Conservation (phyloP, 495 filamentous ascomycete genomes). For the Talaromyces wortmannii region DNA sequence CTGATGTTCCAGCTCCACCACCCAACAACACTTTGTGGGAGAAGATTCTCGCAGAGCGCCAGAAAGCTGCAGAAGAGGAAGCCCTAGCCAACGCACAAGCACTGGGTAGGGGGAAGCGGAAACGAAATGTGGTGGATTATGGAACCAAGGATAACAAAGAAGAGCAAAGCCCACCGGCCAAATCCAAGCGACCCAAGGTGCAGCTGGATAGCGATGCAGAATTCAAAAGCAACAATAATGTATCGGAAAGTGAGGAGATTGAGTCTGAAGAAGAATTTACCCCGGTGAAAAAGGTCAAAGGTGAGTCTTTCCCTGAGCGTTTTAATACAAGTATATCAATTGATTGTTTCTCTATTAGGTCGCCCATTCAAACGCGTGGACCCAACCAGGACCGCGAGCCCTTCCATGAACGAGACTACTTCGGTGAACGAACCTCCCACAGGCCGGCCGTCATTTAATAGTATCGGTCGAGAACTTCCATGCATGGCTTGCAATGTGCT, state of each 20-base stretch:
- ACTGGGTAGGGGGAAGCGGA: slow-evolving; percentile 77
- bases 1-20: slow-evolving; percentile 24
- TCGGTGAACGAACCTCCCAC: too few species aligned
- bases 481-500: slow-evolving; percentile 48
- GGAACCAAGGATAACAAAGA: slow-evolving; percentile 8
- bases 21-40: slow-evolving; percentile 74
- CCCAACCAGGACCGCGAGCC: slow-evolving; percentile 5
- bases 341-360: slow-evolving; percentile 7
- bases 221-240: slow-evolving; percentile 14
- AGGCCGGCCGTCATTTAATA: too few species aligned
- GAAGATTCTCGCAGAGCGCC: slow-evolving; percentile 74
- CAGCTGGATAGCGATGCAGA: slow-evolving; percentile 27
- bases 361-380: slow-evolving; percentile 34
- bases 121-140: slow-evolving; percentile 40
- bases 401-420: too few species aligned
- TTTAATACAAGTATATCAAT: neutral
- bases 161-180: slow-evolving; percentile 12
- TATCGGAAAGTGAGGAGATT: slow-evolving; percentile 20
- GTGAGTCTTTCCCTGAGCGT: slow-evolving; percentile 4
- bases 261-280: slow-evolving; percentile 10
- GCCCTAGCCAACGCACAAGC: slow-evolving; percentile 54
- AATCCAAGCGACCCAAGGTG: slow-evolving; percentile 14
- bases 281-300: slow-evolving; percentile 15
- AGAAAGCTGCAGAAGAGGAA: slow-evolving; percentile 65
- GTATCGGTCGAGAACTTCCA: neutral